Percentiles rank a stretch among this genome's conserved stretches.
These are phyloP conservation scores for Mortierella sp. DNA, from an alignment of 371 early-diverging fungal genomes.

Conservation along the genomic window DNA sequence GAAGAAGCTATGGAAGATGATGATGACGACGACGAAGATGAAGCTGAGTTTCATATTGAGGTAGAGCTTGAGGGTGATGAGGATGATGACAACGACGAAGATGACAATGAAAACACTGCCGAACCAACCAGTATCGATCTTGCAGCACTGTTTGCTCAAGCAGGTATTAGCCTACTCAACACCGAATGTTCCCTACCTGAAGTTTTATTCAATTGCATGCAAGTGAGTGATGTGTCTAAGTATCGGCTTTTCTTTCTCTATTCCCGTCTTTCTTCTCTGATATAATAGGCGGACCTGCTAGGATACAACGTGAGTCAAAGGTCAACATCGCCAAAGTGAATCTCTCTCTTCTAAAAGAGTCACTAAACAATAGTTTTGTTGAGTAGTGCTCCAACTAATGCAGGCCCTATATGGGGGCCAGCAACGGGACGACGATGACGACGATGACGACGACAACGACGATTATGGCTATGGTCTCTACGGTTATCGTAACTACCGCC, in stretches of 20 bases:
- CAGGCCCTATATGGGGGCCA: not conserved
- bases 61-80: conserved; percentile 16
- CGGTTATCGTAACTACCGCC: not conserved
- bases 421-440: not conserved
- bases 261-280: not conserved
- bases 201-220: not conserved
- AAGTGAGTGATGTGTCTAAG: not conserved
- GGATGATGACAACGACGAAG: conserved; percentile 15
- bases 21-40: conserved; percentile 23
- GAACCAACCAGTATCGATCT: conserved; percentile 9
- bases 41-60: conserved; percentile 11
- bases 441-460: not conserved
- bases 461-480: not conserved
- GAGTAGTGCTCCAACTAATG: not conserved
- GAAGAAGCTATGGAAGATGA: conserved; percentile 23
- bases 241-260: not conserved
- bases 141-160: conserved; percentile 19
- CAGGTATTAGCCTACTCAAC: conserved; percentile 6
- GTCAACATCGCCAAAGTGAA: not conserved
- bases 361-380: not conserved
- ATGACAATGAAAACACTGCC: conserved; percentile 15
- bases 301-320: not conserved
- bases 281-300: not conserved
- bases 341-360: not conserved
- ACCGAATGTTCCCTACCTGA: too few relatives aligned